Base-by-base conservation (phyloP, 306 rosid species). In the Purshia tridentata region DNA sequence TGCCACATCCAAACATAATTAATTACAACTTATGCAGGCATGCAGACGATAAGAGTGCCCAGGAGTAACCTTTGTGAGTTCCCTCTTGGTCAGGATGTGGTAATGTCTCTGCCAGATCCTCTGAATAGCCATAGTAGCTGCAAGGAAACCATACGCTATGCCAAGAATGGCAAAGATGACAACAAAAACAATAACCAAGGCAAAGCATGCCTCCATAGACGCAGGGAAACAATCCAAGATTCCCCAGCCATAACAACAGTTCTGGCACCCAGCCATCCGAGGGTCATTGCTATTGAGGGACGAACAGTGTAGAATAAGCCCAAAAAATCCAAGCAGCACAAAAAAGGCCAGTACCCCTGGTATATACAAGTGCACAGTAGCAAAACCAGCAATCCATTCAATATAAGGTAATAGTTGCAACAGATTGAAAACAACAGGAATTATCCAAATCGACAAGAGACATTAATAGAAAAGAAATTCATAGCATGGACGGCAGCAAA, bases 21-120 rank as follows among this genome's bases (percentile, higher is more conserved):
- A 2, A 19, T 3, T 13, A 15, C 29, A 51, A 50, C n/a, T 51
- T 23, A 67, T 22, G 57, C 22, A 22, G 45, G 29, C 4, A 58
- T 4, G 48, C 55, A 49, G 11, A 42, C 65, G 68, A 67, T 56
- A 74, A 12, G 4, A 40, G 55, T 59, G 72, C 8, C 18, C 1
- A 9, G 23, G 73, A 29, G 29, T 67, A 77, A 95, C 98, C 92
- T 88, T 91, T 11, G 99, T 95, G 77, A 95, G 97, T 81, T 95
- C 98, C 82, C 90, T 88, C 86, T 91, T 95, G 80, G 99, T 95
- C 76, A 95, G 98, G 77, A 95, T 91, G 77, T 95, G 98, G 84
- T 95, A 95, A 84, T 95, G 99, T 82, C 97, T 87, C 84, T 95
- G 99, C 99, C 99, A 95, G 80, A 95, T 95, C 87, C 98, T 88